Percentiles rank a stretch among this genome's conserved stretches.
These are phyloP conservation scores for Plasmodium inui DNA, from an alignment of 169 alveolate species.

Conservation along the genomic window DNA sequence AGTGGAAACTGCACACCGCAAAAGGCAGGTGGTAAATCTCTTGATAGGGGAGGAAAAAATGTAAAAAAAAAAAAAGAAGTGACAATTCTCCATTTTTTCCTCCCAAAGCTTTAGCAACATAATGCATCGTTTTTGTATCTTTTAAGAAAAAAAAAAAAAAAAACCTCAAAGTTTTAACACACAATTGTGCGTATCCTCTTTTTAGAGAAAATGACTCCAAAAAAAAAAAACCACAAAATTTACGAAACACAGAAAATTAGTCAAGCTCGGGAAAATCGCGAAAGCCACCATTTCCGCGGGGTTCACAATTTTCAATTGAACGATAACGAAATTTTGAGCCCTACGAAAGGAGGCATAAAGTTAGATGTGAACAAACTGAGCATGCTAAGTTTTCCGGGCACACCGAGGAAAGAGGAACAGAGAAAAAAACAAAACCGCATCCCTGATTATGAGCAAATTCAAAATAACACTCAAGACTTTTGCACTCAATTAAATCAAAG, in stretches of 20 bases:
- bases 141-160: not conserved
- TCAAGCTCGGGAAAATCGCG: not conserved
- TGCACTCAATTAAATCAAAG: constrained; percentile 5
- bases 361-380: constrained; percentile 59
- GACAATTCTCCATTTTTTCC: not conserved
- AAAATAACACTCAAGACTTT: constrained; percentile 17
- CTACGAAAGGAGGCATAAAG: constrained; percentile 65
- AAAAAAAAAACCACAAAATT: not conserved
- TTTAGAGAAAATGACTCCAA: not conserved
- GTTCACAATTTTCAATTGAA: constrained; percentile 35
- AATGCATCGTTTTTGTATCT: not conserved
- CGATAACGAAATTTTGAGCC: constrained; percentile 60
- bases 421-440: not conserved
- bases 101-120: not conserved
- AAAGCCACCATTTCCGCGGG: not conserved
- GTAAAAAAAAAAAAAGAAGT: not conserved
- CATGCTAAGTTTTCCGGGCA: constrained; percentile 13
- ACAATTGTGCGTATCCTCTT: not conserved
- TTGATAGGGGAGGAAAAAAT: not conserved
- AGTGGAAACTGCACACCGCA: not conserved
- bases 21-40: not conserved
- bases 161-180: not conserved
- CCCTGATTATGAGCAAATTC: constrained; percentile 15
- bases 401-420: constrained; percentile 8
- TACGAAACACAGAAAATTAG: not conserved